Conservation (phyloP, 306 rosid genomes). For the Quercus ilex region DNA sequence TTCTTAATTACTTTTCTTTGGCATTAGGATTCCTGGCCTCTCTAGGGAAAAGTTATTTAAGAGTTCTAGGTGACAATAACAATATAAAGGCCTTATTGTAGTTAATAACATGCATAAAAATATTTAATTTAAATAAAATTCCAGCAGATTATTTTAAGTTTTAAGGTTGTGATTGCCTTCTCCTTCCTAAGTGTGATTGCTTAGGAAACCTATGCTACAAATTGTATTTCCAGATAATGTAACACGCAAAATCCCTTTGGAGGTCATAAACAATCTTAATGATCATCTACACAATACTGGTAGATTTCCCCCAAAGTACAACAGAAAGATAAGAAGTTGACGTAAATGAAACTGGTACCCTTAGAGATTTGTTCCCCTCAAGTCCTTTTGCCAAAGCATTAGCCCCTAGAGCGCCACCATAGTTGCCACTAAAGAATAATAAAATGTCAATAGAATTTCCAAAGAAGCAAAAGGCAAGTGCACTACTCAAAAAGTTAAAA, state of each 20-base stretch:
- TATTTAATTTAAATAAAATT: too few relatives aligned
- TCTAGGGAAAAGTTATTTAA: too few relatives aligned
- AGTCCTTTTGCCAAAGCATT: slow-evolving; percentile 93
- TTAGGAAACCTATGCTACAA: not conserved
- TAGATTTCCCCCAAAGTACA: not conserved
- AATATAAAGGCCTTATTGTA: too few relatives aligned
- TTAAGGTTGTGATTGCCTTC: too few relatives aligned
- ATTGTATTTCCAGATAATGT: not conserved
- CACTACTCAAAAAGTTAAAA: not conserved
- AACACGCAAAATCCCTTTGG: not conserved
- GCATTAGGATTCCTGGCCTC: too few relatives aligned
- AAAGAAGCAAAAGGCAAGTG: slow-evolving; percentile 22
- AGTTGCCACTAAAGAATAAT: slow-evolving; percentile 76
- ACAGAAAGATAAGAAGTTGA: slow-evolving; percentile 18
- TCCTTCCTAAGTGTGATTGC: too few relatives aligned
- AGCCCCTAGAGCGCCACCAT: slow-evolving; percentile 98
- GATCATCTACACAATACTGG: slow-evolving; percentile 1
- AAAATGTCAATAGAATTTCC: slow-evolving; percentile 16
- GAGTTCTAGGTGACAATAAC: too few relatives aligned
- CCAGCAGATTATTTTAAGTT: too few relatives aligned
- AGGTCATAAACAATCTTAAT: not conserved
- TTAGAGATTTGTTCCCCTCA: slow-evolving; percentile 86
- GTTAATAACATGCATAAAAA: too few relatives aligned
- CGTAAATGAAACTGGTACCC: slow-evolving; percentile 47
- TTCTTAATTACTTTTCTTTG: too few relatives aligned